phyloP scores from a whole-genome alignment of 2,329 filamentous ascomycete genomes.

The Penicillium sp. region DNA sequence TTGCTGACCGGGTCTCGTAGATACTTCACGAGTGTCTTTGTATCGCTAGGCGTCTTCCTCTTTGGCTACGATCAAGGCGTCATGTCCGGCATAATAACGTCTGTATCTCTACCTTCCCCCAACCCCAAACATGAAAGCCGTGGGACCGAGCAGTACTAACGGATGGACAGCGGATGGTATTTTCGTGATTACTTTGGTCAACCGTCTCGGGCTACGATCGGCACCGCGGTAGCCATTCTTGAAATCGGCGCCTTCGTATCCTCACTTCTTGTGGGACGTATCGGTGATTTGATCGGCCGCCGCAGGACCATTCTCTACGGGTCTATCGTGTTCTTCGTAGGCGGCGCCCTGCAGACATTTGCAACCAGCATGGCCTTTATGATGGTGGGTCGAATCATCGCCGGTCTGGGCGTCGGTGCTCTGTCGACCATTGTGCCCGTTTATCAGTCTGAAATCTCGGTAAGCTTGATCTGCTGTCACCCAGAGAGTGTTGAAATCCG shows the following conservation, averaged over 20 bases:
- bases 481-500: not conserved
- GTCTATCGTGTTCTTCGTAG: slow-evolving; percentile 79
- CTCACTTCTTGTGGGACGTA: slow-evolving; percentile 78
- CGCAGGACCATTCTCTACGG: slow-evolving; percentile 90
- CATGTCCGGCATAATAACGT: slow-evolving; percentile 70
- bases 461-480: slow-evolving; percentile 14
- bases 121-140: not conserved
- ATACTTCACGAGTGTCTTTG: slow-evolving; percentile 87
- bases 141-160: not conserved
- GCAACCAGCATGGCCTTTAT: slow-evolving; percentile 86
- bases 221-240: slow-evolving; percentile 96
- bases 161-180: slow-evolving; percentile 64
- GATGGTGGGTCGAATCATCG: slow-evolving; percentile 76
- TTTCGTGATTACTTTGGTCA: slow-evolving; percentile 93
- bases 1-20: slow-evolving; percentile 46
- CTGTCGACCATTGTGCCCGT: slow-evolving; percentile 90
- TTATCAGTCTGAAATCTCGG: slow-evolving; percentile 89
- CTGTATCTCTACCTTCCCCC: slow-evolving; percentile 20
- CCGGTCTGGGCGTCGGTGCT: slow-evolving; percentile 82
- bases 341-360: slow-evolving; percentile 80
- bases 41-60: slow-evolving; percentile 62
- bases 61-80: slow-evolving; percentile 66
- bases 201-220: slow-evolving; percentile 80
- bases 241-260: slow-evolving; percentile 91
- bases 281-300: slow-evolving; percentile 89